These are phyloP conservation scores for Boletus pseudopeckii DNA, from an alignment of 768 basidiomycete species.

Conservation along the genomic window DNA sequence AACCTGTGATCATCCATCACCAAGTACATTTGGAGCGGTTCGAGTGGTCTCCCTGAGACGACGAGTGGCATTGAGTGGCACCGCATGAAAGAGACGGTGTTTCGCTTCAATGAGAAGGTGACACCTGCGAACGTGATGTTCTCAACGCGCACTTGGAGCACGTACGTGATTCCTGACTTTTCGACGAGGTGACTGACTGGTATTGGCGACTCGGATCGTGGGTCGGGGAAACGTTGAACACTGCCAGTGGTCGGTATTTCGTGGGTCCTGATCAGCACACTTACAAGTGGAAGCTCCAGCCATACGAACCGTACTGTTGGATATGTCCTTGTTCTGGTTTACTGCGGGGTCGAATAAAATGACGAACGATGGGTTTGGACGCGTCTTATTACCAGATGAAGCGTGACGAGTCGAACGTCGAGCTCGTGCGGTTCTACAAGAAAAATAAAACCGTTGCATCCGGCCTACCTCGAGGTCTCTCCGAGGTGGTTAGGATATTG, in stretches of 20 bases:
- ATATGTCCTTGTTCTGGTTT: conserved; percentile 13
- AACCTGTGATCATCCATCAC: conserved; percentile 23
- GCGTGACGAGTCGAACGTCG: conserved; percentile 4
- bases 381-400: conserved; percentile 17
- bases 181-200: background rate
- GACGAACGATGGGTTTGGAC: background rate
- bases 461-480: conserved; percentile 27
- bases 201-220: no score
- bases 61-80: conserved; percentile 27
- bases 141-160: conserved; percentile 11
- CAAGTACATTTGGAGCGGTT: conserved; percentile 20
- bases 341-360: background rate
- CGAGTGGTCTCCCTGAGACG: conserved; percentile 14
- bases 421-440: conserved; percentile 21
- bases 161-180: conserved; percentile 7
- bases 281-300: conserved; percentile 32
- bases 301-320: conserved; percentile 18
- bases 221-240: background rate
- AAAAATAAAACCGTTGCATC: conserved; percentile 19
- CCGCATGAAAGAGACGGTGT: conserved; percentile 4
- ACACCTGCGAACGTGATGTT: conserved; percentile 9
- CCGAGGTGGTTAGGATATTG: conserved; percentile 18
- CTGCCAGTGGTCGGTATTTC: conserved; percentile 32
- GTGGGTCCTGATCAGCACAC: conserved; percentile 26
- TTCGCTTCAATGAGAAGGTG: conserved; percentile 16